Evolutionary conservation across 1,139 yeast genomes (phyloP).

Genomic region (Pichia sp.): DNA sequence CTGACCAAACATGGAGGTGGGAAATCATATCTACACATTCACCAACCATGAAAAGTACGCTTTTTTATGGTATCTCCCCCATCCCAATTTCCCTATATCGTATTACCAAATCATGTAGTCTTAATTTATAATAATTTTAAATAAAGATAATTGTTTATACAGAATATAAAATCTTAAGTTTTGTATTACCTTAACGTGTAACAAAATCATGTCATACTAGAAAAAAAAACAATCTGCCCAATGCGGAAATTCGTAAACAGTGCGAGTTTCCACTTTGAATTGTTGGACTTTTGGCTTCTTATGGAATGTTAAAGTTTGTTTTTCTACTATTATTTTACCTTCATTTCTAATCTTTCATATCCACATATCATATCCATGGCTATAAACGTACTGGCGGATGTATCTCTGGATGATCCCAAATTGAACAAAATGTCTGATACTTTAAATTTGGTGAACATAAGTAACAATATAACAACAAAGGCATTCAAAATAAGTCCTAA

Average conservation of each 20-base stretch:
- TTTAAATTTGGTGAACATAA: background rate
- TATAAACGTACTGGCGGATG: background rate
- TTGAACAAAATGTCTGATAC: background rate
- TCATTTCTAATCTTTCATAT: background rate
- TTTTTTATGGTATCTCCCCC: background rate
- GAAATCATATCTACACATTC: background rate
- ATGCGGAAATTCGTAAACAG: conserved; percentile 2
- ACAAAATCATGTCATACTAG: background rate
- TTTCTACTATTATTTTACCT: background rate
- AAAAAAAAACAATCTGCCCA: background rate
- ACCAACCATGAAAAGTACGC: background rate
- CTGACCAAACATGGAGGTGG: background rate
- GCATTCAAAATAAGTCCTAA: conserved; percentile 7
- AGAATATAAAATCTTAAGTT: too few relatives aligned
- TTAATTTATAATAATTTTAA: too few relatives aligned
- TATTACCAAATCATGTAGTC: background rate
- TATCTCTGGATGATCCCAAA: conserved; percentile 7
- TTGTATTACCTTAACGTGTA: background rate
- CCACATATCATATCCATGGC: background rate
- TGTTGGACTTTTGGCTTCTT: background rate
- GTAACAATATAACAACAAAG: conserved; percentile 1
- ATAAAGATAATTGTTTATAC: too few relatives aligned
- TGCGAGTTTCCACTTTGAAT: background rate
- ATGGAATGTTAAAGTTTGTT: background rate
- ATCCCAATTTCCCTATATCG: background rate